These are phyloP conservation scores for Annulohypoxylon stygium DNA, from an alignment of 495 filamentous ascomycete genomes.

Conservation along the genomic window DNA sequence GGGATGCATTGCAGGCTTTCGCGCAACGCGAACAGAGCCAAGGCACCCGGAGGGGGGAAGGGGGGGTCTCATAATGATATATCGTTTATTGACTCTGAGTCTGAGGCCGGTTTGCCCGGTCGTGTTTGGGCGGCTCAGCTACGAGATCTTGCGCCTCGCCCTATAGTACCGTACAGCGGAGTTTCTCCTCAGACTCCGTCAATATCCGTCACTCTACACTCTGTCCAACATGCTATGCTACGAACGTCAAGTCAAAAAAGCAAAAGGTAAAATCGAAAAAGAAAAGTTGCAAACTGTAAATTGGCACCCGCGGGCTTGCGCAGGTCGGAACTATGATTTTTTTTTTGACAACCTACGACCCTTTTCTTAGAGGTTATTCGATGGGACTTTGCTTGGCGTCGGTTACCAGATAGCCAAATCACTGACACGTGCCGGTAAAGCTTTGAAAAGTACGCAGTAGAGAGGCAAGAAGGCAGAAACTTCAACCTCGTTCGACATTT, in stretches of 20 bases:
- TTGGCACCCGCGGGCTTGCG: not conserved
- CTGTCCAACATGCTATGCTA: not conserved
- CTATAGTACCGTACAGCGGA: not conserved
- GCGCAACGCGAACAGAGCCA: not conserved
- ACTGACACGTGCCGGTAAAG: not conserved
- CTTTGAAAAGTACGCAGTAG: not conserved
- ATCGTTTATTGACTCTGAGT: not conserved
- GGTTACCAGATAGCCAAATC: not conserved
- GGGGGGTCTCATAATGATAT: not conserved
- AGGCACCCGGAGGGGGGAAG: too few species aligned
- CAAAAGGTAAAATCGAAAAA: too few species aligned
- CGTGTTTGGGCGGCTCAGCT: not conserved
- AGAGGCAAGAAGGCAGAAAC: not conserved
- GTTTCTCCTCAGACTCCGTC: not conserved
- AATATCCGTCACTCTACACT: not conserved
- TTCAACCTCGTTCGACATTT: not conserved
- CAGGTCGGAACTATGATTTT: not conserved
- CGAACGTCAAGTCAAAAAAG: not conserved
- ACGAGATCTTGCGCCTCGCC: not conserved
- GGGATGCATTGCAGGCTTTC: not conserved
- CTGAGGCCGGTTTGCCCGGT: not conserved
- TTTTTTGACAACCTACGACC: not conserved
- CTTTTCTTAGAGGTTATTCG: not conserved
- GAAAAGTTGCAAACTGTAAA: not conserved
- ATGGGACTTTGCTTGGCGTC: conserved; percentile 6